These are phyloP conservation scores for Penicillium psychrosexuale DNA, from an alignment of 2,329 filamentous ascomycete genomes.

Conservation along the genomic window DNA sequence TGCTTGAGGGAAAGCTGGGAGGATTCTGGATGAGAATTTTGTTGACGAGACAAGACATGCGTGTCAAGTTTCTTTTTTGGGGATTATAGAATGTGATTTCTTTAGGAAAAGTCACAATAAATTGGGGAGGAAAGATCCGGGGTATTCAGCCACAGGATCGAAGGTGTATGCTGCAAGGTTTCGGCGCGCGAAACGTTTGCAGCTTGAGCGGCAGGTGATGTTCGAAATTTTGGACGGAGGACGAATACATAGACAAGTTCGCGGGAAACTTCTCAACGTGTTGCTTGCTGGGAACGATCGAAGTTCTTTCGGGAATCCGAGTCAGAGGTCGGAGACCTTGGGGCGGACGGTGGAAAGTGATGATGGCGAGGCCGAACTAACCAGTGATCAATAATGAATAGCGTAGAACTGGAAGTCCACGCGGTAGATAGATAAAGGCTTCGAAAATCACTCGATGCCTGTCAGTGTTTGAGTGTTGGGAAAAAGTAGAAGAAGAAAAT, in stretches of 20 bases:
- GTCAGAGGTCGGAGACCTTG: constrained; percentile 22
- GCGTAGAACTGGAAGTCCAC: constrained; percentile 15
- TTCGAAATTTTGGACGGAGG: constrained; percentile 91
- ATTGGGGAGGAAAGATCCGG: constrained; percentile 23
- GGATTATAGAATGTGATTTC: constrained; percentile 37
- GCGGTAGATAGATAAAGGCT: constrained; percentile 14
- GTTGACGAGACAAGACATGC: constrained; percentile 59
- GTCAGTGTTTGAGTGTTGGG: constrained; percentile 3
- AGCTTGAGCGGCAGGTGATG: constrained; percentile 91
- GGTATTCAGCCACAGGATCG: constrained; percentile 82
- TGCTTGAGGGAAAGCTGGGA: constrained; percentile 34
- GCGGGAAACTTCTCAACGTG: constrained; percentile 32
- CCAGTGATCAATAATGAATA: background rate
- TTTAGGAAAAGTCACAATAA: constrained; percentile 26
- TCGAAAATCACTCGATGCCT: constrained; percentile 14
- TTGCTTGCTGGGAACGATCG: constrained; percentile 39
- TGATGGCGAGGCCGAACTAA: constrained; percentile 22
- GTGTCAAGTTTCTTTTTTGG: constrained; percentile 34
- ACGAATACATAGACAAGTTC: constrained; percentile 95
- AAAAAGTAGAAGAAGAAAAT: constrained; percentile 17
- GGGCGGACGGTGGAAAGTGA: constrained; percentile 13
- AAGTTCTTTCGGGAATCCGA: constrained; percentile 28
- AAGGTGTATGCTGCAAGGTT: constrained; percentile 85
- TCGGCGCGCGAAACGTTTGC: constrained; percentile 94
- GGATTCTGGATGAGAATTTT: constrained; percentile 45